Evolutionary conservation across 2,329 filamentous ascomycete genomes (phyloP).

Genomic region (Daldinia eschscholtzii): DNA sequence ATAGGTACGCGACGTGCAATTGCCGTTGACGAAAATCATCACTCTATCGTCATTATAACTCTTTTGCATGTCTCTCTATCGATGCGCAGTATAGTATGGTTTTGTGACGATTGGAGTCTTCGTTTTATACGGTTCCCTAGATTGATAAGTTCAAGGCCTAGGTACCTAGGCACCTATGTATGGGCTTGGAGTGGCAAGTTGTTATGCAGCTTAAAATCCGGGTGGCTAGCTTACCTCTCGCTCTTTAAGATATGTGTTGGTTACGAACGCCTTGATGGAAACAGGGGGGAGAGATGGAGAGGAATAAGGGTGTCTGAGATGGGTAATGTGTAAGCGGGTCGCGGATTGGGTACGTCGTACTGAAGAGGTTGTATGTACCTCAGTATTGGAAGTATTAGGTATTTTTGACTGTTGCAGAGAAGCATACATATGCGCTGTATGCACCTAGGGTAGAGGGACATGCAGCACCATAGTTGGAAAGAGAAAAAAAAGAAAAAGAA

Average conservation of each 20-base stretch:
- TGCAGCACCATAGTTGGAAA: neutral
- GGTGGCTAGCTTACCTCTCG: neutral
- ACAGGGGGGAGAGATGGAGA: neutral
- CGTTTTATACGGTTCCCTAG: neutral
- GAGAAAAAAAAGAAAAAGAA: neutral
- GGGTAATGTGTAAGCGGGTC: neutral
- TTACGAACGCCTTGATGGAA: neutral
- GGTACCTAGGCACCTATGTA: neutral
- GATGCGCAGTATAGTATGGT: neutral
- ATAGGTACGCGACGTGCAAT: slow-evolving; percentile 9
- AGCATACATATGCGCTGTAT: neutral
- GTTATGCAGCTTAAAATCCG: neutral
- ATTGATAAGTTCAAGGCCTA: neutral
- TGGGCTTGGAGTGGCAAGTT: neutral
- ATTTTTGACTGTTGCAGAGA: neutral
- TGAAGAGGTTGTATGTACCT: neutral
- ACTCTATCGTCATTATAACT: neutral
- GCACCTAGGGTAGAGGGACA: neutral
- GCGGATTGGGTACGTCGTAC: neutral
- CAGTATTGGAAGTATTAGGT: neutral
- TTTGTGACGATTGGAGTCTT: neutral
- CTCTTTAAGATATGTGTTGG: neutral
- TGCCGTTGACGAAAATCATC: neutral
- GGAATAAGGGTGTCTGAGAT: neutral
- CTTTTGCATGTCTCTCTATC: neutral